Conservation (phyloP, 164 flowering plant genomes). For the Hamamelis virginiana region DNA sequence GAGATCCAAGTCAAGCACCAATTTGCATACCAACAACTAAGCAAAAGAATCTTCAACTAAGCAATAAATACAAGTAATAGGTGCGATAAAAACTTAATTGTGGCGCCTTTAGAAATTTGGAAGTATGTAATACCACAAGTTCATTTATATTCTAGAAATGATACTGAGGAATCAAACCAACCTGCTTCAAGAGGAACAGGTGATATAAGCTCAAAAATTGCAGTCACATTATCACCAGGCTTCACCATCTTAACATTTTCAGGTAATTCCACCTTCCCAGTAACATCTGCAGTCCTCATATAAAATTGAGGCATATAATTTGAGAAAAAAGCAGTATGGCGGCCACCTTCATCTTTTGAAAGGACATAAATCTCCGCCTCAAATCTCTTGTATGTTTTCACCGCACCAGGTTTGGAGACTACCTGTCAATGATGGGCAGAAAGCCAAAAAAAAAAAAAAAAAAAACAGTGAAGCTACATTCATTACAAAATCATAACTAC, state of each 20-base stretch:
- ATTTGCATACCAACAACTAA: no score
- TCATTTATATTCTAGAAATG: no score
- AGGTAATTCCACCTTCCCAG: slow-evolving; percentile 92
- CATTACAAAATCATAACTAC: no score
- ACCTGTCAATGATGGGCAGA: slow-evolving; percentile 57
- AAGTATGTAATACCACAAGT: no score
- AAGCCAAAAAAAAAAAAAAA: no score
- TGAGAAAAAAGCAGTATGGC: slow-evolving; percentile 91
- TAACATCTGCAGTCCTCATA: slow-evolving; percentile 93
- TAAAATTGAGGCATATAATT: slow-evolving; percentile 96
- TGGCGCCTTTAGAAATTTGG: no score
- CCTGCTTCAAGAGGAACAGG: slow-evolving; percentile 93
- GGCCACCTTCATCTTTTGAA: slow-evolving; percentile 98
- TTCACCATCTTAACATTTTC: slow-evolving; percentile 98
- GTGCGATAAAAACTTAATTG: no score
- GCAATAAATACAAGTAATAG: no score
- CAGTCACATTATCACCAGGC: slow-evolving; percentile 99
- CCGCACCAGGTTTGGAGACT: slow-evolving; percentile 73
- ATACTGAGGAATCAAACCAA: slow-evolving; percentile 12
- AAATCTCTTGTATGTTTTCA: slow-evolving; percentile 79
- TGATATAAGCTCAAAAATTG: slow-evolving; percentile 76
- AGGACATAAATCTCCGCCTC: slow-evolving; percentile 97
- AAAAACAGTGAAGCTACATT: no score
- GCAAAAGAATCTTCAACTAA: no score
- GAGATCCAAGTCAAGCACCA: no score